These are phyloP conservation scores for Lactarius trivialis DNA, from an alignment of 768 basidiomycete species.

Conservation along the genomic window DNA sequence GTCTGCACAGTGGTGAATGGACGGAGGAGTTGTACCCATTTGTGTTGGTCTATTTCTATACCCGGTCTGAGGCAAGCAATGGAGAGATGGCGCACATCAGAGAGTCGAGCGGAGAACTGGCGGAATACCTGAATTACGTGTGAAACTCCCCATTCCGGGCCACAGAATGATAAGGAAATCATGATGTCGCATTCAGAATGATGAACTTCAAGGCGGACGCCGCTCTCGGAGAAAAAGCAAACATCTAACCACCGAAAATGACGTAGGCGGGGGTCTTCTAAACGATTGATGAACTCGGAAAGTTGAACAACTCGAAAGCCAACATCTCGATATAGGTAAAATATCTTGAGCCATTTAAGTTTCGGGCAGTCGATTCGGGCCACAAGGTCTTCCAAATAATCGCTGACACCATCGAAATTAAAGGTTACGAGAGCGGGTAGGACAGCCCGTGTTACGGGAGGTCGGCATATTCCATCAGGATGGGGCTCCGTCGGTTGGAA, in stretches of 20 bases:
- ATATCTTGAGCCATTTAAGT: too few relatives aligned
- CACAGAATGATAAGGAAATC: background rate
- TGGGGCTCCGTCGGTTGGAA: too few relatives aligned
- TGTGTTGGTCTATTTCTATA: background rate
- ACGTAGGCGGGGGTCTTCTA: too few relatives aligned
- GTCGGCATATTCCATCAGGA: too few relatives aligned
- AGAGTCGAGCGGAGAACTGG: background rate
- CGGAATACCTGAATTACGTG: background rate
- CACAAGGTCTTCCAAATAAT: too few relatives aligned
- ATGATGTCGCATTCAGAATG: background rate
- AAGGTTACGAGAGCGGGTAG: too few relatives aligned
- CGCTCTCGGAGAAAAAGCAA: rapidly evolving
- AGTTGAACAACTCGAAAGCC: too few relatives aligned
- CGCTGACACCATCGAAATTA: too few relatives aligned
- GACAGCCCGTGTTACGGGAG: too few relatives aligned
- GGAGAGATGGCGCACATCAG: background rate
- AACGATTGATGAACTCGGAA: too few relatives aligned
- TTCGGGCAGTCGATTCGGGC: too few relatives aligned
- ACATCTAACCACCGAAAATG: background rate
- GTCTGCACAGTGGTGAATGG: background rate
- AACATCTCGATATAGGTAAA: too few relatives aligned
- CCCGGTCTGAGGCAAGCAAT: background rate
- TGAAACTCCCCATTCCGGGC: background rate
- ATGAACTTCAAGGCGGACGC: background rate
- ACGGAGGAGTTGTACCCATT: background rate